These are phyloP conservation scores for Porphyridium purpureum DNA, from an alignment of 23 red algal species.

Conservation along the genomic window DNA sequence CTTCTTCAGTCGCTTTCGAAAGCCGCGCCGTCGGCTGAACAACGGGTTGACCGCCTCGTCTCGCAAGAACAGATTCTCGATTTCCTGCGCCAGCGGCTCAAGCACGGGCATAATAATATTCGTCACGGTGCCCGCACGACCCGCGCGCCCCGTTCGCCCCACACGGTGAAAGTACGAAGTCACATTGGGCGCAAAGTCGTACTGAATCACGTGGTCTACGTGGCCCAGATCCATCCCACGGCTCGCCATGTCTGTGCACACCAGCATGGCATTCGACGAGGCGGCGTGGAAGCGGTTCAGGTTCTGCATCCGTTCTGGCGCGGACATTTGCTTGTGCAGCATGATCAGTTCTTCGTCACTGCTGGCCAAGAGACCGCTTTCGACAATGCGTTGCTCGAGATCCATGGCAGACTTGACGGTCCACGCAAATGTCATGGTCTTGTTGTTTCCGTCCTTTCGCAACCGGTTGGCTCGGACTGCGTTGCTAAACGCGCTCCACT, in stretches of 20 bases:
- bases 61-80: not conserved
- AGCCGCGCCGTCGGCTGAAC: not conserved
- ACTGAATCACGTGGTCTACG: conserved; percentile 66
- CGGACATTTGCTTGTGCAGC: conserved; percentile 19
- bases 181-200: conserved; percentile 69
- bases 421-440: too few species aligned
- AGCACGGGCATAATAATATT: not conserved
- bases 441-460: too few species aligned
- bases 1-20: not conserved
- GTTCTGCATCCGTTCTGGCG: conserved; percentile 12
- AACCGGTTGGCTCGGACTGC: too few species aligned
- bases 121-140: not conserved
- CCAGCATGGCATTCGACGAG: conserved; percentile 31
- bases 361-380: too few species aligned
- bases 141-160: conserved; percentile 58
- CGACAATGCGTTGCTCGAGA: too few species aligned
- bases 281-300: conserved; percentile 27
- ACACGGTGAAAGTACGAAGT: conserved; percentile 82
- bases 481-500: too few species aligned
- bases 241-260: conserved; percentile 80
- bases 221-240: conserved; percentile 77
- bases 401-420: too few species aligned
- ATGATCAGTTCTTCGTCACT: too few species aligned
- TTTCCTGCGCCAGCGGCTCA: not conserved
- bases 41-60: not conserved